A percentile compares a stretch with the other conserved stretches of the same genome.
These are phyloP conservation scores for Apiospora kogelbergensis DNA, from an alignment of 2,329 filamentous ascomycete species.

Conservation along the genomic window DNA sequence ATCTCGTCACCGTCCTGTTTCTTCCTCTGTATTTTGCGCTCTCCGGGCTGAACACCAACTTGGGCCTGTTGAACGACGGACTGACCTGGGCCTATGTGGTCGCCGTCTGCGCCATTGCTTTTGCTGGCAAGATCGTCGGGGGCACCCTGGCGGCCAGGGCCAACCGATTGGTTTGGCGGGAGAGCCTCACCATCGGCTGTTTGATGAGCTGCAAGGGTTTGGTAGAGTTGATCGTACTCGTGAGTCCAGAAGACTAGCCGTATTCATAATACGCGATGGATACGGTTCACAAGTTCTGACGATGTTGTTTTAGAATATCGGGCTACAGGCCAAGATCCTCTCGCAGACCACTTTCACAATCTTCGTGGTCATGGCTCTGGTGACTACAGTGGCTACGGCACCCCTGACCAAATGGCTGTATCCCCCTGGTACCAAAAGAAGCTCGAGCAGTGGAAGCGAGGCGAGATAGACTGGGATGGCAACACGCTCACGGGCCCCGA, in stretches of 20 bases:
- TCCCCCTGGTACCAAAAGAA: conserved; percentile 74
- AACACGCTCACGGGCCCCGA: conserved; percentile 43
- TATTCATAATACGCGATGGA: not conserved
- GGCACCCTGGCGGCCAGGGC: conserved; percentile 75
- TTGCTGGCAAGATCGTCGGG: conserved; percentile 81
- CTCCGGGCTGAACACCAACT: conserved; percentile 83
- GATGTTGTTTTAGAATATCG: conserved; percentile 55
- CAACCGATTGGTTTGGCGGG: conserved; percentile 83
- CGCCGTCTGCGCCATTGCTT: conserved; percentile 78
- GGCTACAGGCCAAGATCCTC: conserved; percentile 69
- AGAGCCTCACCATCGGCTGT: conserved; percentile 82
- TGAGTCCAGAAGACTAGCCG: conserved; percentile 41
- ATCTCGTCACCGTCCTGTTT: conserved; percentile 81
- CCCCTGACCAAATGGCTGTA: conserved; percentile 68
- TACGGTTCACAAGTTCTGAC: not conserved
- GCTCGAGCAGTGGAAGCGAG: conserved; percentile 58
- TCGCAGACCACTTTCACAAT: conserved; percentile 74
- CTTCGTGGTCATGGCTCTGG: conserved; percentile 79
- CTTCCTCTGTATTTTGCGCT: conserved; percentile 91
- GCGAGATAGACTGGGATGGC: conserved; percentile 82
- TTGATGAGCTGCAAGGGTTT: conserved; percentile 95
- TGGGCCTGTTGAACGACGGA: conserved; percentile 79
- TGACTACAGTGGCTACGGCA: conserved; percentile 73
- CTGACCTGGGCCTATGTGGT: conserved; percentile 89
- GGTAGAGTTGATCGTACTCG: conserved; percentile 91